These are phyloP conservation scores for Kwoniella shivajii DNA, from an alignment of 1,284 basidiomycete genomes.

Conservation along the genomic window DNA sequence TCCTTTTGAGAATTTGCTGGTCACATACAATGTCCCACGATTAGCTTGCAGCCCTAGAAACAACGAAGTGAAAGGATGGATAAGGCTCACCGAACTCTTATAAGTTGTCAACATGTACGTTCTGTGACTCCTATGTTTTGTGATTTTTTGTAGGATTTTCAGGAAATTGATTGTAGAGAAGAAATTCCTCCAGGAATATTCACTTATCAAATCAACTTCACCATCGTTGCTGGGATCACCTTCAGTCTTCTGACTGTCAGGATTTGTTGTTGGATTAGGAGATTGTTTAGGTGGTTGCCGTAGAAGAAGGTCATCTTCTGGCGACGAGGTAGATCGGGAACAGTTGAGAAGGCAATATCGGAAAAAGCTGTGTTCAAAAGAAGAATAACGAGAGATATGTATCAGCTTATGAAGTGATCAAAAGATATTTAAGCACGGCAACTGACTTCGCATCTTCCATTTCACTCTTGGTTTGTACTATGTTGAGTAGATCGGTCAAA, in stretches of 20 bases:
- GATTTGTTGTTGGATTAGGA: not conserved
- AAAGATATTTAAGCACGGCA: no score
- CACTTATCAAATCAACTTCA: constrained; percentile 85
- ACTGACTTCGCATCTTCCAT: constrained; percentile 80
- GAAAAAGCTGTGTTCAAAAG: constrained; percentile 72
- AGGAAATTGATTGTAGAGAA: constrained; percentile 98
- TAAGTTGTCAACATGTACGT: constrained; percentile 97
- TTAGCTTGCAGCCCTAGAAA: no score
- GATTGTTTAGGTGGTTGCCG: constrained; percentile 32
- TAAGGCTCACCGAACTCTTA: constrained; percentile 93
- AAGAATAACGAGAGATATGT: no score
- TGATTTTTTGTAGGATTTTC: constrained; percentile 96
- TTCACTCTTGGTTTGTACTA: constrained; percentile 85
- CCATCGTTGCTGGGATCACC: constrained; percentile 59
- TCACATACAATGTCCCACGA: no score
- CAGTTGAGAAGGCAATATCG: constrained; percentile 70
- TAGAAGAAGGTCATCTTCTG: constrained; percentile 61
- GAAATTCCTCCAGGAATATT: constrained; percentile 98
- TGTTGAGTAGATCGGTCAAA: constrained; percentile 81
- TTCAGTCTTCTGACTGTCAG: constrained; percentile 1
- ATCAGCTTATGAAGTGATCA: constrained; percentile 16
- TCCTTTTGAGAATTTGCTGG: constrained; percentile 95
- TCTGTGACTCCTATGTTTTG: constrained; percentile 89
- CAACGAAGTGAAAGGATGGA: no score
- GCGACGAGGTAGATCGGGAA: constrained; percentile 58